These are phyloP conservation scores for Fusarium sp. DNA, from an alignment of 2,329 filamentous ascomycete genomes.

Conservation along the genomic window DNA sequence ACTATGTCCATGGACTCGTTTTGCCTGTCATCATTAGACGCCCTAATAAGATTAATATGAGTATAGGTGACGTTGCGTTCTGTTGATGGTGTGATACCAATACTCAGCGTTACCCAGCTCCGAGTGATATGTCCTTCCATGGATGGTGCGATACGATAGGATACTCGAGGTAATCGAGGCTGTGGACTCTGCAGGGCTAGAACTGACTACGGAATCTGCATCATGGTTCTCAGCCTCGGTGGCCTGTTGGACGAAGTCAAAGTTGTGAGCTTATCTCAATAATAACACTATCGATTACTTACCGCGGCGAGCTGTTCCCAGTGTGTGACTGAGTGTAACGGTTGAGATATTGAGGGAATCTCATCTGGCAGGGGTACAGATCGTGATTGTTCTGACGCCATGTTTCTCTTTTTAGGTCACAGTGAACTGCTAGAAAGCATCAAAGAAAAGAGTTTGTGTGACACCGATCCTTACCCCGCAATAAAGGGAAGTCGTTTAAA, in stretches of 20 bases:
- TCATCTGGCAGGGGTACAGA: background rate
- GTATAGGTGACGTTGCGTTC: background rate
- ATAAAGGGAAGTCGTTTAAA: no score
- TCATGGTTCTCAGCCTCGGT: slow-evolving; percentile 5
- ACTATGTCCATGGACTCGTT: slow-evolving; percentile 41
- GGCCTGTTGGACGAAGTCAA: background rate
- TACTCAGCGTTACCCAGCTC: slow-evolving; percentile 30
- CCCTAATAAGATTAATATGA: slow-evolving; percentile 1
- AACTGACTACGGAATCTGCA: slow-evolving; percentile 18
- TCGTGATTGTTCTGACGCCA: background rate
- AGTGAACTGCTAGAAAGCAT: no score
- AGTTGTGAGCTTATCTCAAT: accelerated
- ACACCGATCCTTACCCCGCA: no score
- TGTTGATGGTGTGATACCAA: slow-evolving; percentile 3
- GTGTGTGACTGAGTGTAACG: slow-evolving; percentile 5
- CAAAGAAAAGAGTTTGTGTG: no score
- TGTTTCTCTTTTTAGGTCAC: background rate
- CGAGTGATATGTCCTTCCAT: slow-evolving; percentile 34
- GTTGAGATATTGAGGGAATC: background rate
- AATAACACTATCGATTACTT: accelerated
- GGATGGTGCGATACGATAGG: slow-evolving; percentile 31
- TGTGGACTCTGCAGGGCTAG: slow-evolving; percentile 19
- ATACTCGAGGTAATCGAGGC: slow-evolving; percentile 38
- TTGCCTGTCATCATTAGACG: slow-evolving; percentile 38
- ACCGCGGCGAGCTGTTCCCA: slow-evolving; percentile 18